phyloP scores from a whole-genome alignment of 1,139 yeast genomes.

The Yamadazyma oceani region DNA sequence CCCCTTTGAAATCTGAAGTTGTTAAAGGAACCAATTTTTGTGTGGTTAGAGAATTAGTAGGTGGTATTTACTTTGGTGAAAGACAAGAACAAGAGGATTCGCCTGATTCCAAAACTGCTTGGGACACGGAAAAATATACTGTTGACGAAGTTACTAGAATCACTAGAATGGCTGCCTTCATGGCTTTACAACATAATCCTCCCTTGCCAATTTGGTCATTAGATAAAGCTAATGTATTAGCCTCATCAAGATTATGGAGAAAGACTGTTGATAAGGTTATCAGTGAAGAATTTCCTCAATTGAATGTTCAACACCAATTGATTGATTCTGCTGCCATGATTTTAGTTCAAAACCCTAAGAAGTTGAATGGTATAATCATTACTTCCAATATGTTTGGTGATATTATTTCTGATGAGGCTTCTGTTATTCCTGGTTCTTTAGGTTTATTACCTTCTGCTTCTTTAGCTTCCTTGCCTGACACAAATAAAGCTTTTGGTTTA shows the following conservation, averaged over 20 bases:
- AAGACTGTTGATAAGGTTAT: slow-evolving; percentile 85
- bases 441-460: slow-evolving; percentile 97
- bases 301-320: slow-evolving; percentile 85
- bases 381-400: slow-evolving; percentile 98
- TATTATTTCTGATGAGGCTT: slow-evolving; percentile 95
- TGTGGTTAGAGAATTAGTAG: slow-evolving; percentile 94
- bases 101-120: slow-evolving; percentile 63
- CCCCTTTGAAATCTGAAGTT: slow-evolving; percentile 81
- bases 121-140: slow-evolving; percentile 91
- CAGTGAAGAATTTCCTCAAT: slow-evolving; percentile 82
- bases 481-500: slow-evolving; percentile 89
- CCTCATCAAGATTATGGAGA: slow-evolving; percentile 96
- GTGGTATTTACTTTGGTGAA: slow-evolving; percentile 97
- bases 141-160: slow-evolving; percentile 91
- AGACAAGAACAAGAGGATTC: slow-evolving; percentile 88
- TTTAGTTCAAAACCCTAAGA: slow-evolving; percentile 84
- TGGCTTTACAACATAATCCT: slow-evolving; percentile 90
- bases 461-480: slow-evolving; percentile 90
- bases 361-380: slow-evolving; percentile 85
- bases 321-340: slow-evolving; percentile 99
- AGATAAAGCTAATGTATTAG: slow-evolving; percentile 96
- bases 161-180: slow-evolving; percentile 96
- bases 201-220: slow-evolving; percentile 94
- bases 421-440: slow-evolving; percentile 95
- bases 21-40: slow-evolving; percentile 89